Conservation (phyloP, 2,329 filamentous ascomycete species). For the Neonectria sp. region DNA sequence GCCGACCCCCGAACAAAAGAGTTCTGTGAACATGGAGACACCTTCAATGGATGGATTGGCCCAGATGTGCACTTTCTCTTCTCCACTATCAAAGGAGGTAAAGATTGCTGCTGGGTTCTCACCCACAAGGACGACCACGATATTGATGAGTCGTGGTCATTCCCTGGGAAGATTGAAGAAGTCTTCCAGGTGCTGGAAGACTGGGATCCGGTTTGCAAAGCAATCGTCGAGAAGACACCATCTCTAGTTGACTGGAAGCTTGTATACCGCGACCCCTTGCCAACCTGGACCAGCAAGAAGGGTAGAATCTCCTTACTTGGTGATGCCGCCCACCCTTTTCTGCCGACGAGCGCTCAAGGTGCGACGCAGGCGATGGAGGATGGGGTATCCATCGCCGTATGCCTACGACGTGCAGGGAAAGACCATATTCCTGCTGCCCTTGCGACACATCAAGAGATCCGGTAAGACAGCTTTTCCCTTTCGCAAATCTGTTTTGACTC, state of each 20-base stretch:
- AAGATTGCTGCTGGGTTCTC: slow-evolving; percentile 69
- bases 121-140: slow-evolving; percentile 67
- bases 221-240: slow-evolving; percentile 64
- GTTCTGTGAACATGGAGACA: slow-evolving; percentile 70
- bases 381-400: slow-evolving; percentile 20
- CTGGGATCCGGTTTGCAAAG: slow-evolving; percentile 57
- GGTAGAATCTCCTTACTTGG: slow-evolving; percentile 18
- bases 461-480: slow-evolving; percentile 5
- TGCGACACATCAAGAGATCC: slow-evolving; percentile 32
- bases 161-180: slow-evolving; percentile 66
- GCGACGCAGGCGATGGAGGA: slow-evolving; percentile 30
- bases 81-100: slow-evolving; percentile 63
- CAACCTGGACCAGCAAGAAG: slow-evolving; percentile 56
- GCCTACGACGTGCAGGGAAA: slow-evolving; percentile 15
- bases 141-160: slow-evolving; percentile 68
- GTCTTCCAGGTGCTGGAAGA: slow-evolving; percentile 65
- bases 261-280: slow-evolving; percentile 64
- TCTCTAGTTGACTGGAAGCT: slow-evolving; percentile 65
- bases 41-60: slow-evolving; percentile 72
- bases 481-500: rapidly evolving
- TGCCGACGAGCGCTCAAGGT: slow-evolving; percentile 24
- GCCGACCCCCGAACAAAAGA: slow-evolving; percentile 66
- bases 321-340: slow-evolving; percentile 25
- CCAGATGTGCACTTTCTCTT: slow-evolving; percentile 71
- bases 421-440: slow-evolving; percentile 31